Evolutionary conservation across 768 basidiomycete genomes (phyloP), one percentile per base, ranked within the genome.

Genomic region (Kwoniella heveanensis): DNA sequence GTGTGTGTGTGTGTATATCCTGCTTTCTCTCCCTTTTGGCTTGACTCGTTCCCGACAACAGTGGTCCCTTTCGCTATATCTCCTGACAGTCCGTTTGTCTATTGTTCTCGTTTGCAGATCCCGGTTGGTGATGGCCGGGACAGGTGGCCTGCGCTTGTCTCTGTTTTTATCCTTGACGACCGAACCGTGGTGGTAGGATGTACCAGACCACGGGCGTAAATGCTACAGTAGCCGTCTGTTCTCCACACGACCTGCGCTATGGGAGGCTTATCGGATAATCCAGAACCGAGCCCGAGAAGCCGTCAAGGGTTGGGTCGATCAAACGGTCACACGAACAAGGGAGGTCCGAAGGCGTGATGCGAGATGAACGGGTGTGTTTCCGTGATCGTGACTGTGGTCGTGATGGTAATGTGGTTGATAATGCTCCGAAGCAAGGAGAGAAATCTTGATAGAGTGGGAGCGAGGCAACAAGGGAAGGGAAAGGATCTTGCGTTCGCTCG

Each of bases 351-450:
- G 17, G 15, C 8, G 17, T 44, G 39, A 44, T 44, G 39, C 39
- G 39, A 44, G 39, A 44, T 44, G 39, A 44, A 44, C 39, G 39
- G 39, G 15, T 44, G 39, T 44, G 39, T 6, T 36, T 36, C n/a
- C n/a, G n/a, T n/a, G n/a, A n/a, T n/a, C n/a, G n/a, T n/a, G n/a
- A n/a, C n/a, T n/a, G n/a, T n/a, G n/a, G n/a, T n/a, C n/a, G 39
- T 44, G 39, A 44, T 44, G 6, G 39, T 10, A 19, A 44, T 44
- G 9, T 8, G 4, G 39, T 44, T 19, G 8, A 3, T 3, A 44
- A 44, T 44, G 39, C 39, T 44, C 39, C 39, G 39, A 44, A 44
- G 39, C 39, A 44, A 44, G 39, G 39, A 44, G 39, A 44, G 17
- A 44, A 32, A 5, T 13, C 13, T 6, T 32, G 32, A 6, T 5